Conservation (phyloP, 202 grass and related monocot genomes). For the Panicum hallii region DNA sequence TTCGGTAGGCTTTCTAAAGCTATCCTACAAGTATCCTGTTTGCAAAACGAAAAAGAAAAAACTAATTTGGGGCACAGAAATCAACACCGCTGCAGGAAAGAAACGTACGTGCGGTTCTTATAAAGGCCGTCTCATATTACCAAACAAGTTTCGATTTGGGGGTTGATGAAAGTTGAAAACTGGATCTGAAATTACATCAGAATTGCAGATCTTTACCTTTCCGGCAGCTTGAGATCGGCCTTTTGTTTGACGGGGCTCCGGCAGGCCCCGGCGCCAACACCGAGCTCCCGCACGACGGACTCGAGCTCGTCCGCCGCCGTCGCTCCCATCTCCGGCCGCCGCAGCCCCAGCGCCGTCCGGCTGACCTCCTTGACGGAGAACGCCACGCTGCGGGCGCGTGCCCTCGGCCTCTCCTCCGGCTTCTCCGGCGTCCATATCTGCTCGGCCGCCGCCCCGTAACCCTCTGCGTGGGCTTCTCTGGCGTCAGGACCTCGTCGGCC, state of each 20-base stretch:
- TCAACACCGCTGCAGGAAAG: too few species aligned
- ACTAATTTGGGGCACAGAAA: neutral
- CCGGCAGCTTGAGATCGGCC: constrained; percentile 45
- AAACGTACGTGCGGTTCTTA: too few species aligned
- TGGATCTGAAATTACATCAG: constrained; percentile 38
- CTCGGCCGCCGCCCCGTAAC: neutral
- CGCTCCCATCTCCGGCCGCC: neutral
- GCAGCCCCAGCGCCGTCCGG: constrained; percentile 55
- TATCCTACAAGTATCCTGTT: too few species aligned
- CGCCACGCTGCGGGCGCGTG: constrained; percentile 50
- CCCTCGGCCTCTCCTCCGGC: constrained; percentile 36
- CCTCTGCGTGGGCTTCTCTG: constrained; percentile 37
- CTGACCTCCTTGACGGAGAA: constrained; percentile 66
- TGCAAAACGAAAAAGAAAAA: constrained; percentile 46
- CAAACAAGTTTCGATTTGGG: too few species aligned
- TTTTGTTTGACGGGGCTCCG: constrained; percentile 52
- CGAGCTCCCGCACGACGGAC: constrained; percentile 60
- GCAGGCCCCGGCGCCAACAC: neutral
- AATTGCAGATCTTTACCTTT: neutral
- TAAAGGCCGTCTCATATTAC: too few species aligned
- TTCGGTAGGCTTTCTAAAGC: too few species aligned
- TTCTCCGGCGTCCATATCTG: constrained; percentile 59
- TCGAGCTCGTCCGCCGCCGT: constrained; percentile 45
- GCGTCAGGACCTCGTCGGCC: constrained; percentile 45
- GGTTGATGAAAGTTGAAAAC: too few species aligned